Conservation (phyloP, 75 land plant species). For the Gnetum montanum region DNA sequence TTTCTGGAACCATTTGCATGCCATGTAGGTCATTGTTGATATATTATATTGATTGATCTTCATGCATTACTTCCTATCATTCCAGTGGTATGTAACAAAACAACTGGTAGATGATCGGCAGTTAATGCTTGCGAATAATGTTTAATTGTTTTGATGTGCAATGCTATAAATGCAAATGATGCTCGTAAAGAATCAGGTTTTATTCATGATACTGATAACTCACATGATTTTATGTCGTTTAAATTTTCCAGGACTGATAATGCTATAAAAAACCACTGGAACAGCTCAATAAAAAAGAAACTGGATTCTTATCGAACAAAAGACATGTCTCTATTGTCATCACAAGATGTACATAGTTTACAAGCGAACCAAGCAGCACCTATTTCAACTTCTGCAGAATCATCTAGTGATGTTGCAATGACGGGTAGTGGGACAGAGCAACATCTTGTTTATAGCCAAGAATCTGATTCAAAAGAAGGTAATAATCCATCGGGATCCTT, state of each 20-base stretch:
- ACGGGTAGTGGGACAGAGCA: not conserved
- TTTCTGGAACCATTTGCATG: too few species aligned
- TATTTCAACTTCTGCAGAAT: conserved; percentile 3
- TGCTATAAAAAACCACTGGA: conserved; percentile 93
- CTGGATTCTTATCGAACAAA: conserved; percentile 39
- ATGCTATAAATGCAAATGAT: too few species aligned
- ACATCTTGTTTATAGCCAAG: conserved; percentile 4
- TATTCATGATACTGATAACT: too few species aligned
- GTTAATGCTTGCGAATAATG: too few species aligned
- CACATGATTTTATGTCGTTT: too few species aligned
- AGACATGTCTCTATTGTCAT: conserved; percentile 12
- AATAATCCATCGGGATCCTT: not conserved
- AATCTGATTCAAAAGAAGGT: conserved; percentile 7
- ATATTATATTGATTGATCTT: too few species aligned
- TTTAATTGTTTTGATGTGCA: too few species aligned
- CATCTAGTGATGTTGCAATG: conserved; percentile 3
- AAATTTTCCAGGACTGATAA: conserved; percentile 67
- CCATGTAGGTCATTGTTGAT: too few species aligned
- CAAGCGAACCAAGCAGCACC: not conserved
- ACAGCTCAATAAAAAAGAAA: conserved; percentile 87
- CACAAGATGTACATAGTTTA: not conserved
- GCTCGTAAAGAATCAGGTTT: too few species aligned
- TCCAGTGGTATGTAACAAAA: too few species aligned
- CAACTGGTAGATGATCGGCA: too few species aligned
- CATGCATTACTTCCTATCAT: too few species aligned